Evolutionary conservation across 2,329 filamentous ascomycete genomes (phyloP).

Genomic region (Microdochium bolleyi): DNA sequence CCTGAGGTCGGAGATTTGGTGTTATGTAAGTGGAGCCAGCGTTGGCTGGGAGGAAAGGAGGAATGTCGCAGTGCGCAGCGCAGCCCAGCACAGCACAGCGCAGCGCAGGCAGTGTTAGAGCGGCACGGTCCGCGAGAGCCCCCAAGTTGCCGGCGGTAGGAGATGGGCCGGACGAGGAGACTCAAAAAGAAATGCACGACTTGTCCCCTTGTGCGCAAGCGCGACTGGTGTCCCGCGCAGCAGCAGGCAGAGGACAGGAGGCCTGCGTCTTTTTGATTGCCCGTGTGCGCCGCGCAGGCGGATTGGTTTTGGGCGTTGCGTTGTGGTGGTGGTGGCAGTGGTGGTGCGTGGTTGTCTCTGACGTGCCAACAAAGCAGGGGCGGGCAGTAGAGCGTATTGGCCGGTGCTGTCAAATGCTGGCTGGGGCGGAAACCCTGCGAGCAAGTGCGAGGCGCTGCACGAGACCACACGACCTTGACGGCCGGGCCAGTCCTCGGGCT

Average conservation of each 20-base stretch:
- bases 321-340: not conserved
- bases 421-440: too few species aligned
- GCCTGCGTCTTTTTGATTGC: too few species aligned
- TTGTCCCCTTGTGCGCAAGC: too few species aligned
- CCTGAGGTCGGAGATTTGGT: constrained; percentile 18
- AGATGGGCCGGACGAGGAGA: not conserved
- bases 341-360: not conserved
- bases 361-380: not conserved
- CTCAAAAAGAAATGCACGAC: not conserved
- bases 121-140: not conserved
- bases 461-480: too few species aligned
- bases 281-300: not conserved
- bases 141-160: not conserved
- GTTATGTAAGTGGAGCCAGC: constrained; percentile 22
- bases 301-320: not conserved
- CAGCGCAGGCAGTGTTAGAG: too few species aligned
- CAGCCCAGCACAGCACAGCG: too few species aligned
- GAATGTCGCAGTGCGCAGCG: not conserved
- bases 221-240: too few species aligned
- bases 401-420: too few species aligned
- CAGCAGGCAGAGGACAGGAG: too few species aligned
- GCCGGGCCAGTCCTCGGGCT: too few species aligned
- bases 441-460: too few species aligned
- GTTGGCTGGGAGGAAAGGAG: not conserved
- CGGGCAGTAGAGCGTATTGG: too few species aligned